Conservation (phyloP, 495 filamentous ascomycete genomes). For the Margaritispora aquatica region DNA sequence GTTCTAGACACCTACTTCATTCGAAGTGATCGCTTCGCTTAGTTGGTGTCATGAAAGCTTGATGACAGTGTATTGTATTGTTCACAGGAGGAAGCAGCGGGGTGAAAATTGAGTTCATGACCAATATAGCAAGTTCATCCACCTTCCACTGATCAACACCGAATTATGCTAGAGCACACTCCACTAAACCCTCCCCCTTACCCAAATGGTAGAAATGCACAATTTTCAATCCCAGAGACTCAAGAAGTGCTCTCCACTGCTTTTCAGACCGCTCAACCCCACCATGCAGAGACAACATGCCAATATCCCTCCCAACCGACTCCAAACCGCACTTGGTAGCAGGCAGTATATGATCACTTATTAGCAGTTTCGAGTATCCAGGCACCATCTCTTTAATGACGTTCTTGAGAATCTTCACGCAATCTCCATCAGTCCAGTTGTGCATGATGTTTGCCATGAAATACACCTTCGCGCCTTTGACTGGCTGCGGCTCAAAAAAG, state of each 20-base stretch:
- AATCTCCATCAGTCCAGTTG: constrained; percentile 36
- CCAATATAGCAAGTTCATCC: too few relatives aligned
- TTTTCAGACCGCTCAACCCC: constrained; percentile 12
- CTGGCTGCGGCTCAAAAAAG: constrained; percentile 39
- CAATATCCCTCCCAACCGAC: constrained; percentile 3
- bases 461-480: constrained; percentile 42
- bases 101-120: too few relatives aligned
- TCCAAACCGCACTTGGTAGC: background rate
- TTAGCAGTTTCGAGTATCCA: constrained; percentile 15
- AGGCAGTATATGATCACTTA: constrained; percentile 16
- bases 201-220: constrained; percentile 8
- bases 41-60: too few relatives aligned
- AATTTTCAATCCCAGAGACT: constrained; percentile 12
- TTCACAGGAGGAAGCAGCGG: too few relatives aligned
- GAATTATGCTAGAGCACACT: background rate
- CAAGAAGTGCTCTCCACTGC: constrained; percentile 15
- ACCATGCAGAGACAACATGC: constrained; percentile 2
- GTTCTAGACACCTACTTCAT: too few relatives aligned
- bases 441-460: constrained; percentile 45
- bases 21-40: too few relatives aligned
- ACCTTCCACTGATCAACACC: too few relatives aligned
- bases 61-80: too few relatives aligned
- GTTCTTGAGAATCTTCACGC: constrained; percentile 31
- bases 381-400: constrained; percentile 10
- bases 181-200: constrained; percentile 8